phyloP scores from a whole-genome alignment of 305 asterid genomes.

The Solanum hybrid region DNA sequence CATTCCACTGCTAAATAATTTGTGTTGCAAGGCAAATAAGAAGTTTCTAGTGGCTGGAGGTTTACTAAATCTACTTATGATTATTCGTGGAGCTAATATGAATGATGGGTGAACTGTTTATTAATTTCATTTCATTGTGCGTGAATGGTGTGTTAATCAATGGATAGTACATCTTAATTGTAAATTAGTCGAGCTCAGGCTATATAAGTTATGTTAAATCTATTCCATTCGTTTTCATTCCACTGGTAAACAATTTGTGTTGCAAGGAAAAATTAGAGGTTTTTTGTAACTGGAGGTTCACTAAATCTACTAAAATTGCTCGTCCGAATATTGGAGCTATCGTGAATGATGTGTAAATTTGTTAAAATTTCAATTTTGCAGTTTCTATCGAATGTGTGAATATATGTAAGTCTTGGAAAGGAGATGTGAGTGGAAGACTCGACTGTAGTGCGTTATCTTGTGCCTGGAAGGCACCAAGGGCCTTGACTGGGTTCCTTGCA shows the following conservation, averaged over 20 bases:
- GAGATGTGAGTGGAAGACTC: constrained; percentile 55
- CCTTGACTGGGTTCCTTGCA: constrained; percentile 70
- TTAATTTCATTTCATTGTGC: constrained; percentile 10
- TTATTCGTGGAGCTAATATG: neutral
- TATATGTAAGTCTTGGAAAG: constrained; percentile 63
- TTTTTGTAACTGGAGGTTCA: constrained; percentile 5
- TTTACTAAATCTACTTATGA: neutral
- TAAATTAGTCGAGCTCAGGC: neutral
- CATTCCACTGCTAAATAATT: neutral
- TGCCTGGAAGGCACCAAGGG: constrained; percentile 79
- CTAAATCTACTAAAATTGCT: neutral
- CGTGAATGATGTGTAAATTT: neutral
- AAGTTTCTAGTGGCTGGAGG: neutral
- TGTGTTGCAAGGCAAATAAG: neutral
- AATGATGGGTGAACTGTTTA: neutral
- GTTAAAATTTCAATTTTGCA: constrained; percentile 16
- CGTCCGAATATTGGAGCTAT: neutral
- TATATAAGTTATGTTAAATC: neutral
- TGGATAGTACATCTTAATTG: neutral
- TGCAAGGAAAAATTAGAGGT: neutral
- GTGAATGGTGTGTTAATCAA: constrained; percentile 32
- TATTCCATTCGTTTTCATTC: neutral
- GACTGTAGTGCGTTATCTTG: constrained; percentile 66
- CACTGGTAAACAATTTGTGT: neutral
- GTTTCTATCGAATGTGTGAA: constrained; percentile 76